Base-by-base conservation (phyloP, 1,139 yeast genomes). In the Scheffersomyces parashehatae region DNA sequence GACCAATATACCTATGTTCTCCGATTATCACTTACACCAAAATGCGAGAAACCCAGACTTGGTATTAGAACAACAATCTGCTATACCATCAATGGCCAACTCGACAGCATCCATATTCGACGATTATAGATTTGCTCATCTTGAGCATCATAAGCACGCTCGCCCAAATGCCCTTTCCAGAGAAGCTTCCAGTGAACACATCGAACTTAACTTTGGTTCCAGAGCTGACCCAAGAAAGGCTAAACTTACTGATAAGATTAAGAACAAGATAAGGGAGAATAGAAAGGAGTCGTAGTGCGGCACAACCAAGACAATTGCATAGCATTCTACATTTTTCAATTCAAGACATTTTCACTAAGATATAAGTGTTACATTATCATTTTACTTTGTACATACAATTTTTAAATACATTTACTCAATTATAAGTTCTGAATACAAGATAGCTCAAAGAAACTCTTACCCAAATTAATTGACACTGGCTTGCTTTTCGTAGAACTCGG, bases 401-500 rank as follows among this genome's bases (percentile, higher is more conserved):
- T 11, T 14, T 20, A 31, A 31, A 31, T 20, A 31, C 35, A 14
- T 14, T 14, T 13, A 8, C 35, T 4, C 13, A 31, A 20, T 8
- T n/a, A 14, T 14, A 5, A 13, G 20, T 6, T n/a, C 20, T 31
- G 7, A 14, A 8, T 14, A 6, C n/a, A 31, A 31, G 10, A 14
- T n/a, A 14, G 11, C 12, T 31, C 9, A 10, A 14, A 31, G 14
- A 31, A n/a, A 31, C n/a, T 13, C 15, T 16, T 16, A 31, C 20
- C 35, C 26, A 20, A 20, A 20, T 20, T 31, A 31, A 8, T 31
- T 57, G 8, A 71, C 47, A 52, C 58, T 68, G 2, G 87, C 83
- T 64, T 93, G 99, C 46, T 83, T 77, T 56, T 83, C 83, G 60
- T 91, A 93, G 64, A 93, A 83, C 58, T 91, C 97, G 4, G 89